These are phyloP conservation scores for Exophiala sp. DNA, from an alignment of 2,329 filamentous ascomycete genomes.

Conservation along the genomic window DNA sequence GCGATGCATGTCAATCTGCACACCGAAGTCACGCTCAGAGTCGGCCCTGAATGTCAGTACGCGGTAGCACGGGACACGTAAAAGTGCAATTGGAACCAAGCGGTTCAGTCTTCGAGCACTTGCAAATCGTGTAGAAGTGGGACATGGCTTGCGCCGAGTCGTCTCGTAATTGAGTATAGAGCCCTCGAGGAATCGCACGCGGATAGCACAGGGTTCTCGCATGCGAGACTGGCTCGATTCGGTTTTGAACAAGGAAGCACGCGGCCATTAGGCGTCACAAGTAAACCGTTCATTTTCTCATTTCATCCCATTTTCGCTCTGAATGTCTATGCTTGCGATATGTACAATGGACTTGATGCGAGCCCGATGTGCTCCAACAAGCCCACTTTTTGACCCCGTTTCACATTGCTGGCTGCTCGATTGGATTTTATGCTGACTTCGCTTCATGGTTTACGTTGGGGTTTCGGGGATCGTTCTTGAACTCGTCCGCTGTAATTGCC, in stretches of 20 bases:
- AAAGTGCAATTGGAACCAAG: too few species aligned
- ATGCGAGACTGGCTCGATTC: too few species aligned
- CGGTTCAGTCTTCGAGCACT: too few species aligned
- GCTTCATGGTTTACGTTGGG: conserved; percentile 38
- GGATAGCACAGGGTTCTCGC: too few species aligned
- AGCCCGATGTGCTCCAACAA: conserved; percentile 1
- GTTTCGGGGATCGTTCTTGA: conserved; percentile 95
- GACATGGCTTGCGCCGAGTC: too few species aligned
- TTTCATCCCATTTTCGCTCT: conserved; percentile 10
- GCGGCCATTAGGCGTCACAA: not conserved
- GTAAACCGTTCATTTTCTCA: not conserved
- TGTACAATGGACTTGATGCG: conserved; percentile 16
- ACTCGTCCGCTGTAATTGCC: conserved; percentile 78
- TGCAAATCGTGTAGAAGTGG: too few species aligned
- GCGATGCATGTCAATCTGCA: too few species aligned
- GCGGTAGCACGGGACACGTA: too few species aligned
- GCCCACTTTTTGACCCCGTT: not conserved
- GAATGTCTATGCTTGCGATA: conserved; percentile 20
- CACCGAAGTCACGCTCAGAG: too few species aligned
- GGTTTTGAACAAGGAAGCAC: not conserved
- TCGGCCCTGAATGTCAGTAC: too few species aligned
- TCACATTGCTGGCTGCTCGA: not conserved
- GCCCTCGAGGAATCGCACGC: too few species aligned
- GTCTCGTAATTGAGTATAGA: too few species aligned
- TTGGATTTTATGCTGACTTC: conserved; percentile 9